Evolutionary conservation across 2,329 filamentous ascomycete genomes (phyloP).

Genomic region (Microsporum audouinii): DNA sequence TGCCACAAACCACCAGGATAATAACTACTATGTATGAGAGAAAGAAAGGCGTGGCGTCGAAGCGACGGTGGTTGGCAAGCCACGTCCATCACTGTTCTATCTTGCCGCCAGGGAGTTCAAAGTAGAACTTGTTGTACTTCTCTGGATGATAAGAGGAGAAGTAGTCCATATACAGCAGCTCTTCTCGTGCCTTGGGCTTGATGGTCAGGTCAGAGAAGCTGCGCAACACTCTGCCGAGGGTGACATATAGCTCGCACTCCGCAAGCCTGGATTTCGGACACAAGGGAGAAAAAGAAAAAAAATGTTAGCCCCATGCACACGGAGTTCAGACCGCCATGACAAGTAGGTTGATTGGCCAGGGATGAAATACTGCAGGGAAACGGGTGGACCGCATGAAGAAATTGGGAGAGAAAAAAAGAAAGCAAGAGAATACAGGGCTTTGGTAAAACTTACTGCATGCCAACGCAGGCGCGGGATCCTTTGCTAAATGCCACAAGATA

Average conservation of each 20-base stretch:
- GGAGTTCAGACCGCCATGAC: not conserved
- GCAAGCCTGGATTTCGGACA: constrained; percentile 12
- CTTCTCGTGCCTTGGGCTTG: constrained; percentile 1
- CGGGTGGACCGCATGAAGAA: not conserved
- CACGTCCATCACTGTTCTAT: not conserved
- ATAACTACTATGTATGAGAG: not conserved
- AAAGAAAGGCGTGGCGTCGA: not conserved
- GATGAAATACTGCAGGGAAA: not conserved
- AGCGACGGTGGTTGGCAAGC: not conserved
- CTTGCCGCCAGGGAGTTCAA: not conserved
- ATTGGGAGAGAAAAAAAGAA: not conserved
- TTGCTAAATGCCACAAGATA: constrained; percentile 22
- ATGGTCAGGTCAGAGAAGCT: constrained; percentile 6
- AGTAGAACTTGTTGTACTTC: constrained; percentile 5
- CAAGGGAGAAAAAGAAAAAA: not conserved
- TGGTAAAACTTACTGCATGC: constrained; percentile 16
- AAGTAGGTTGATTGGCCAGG: not conserved
- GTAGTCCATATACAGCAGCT: constrained; percentile 3
- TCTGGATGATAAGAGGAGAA: constrained; percentile 4
- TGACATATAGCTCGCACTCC: constrained; percentile 12
- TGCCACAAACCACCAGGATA: not conserved
- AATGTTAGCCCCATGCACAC: not conserved
- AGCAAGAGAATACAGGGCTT: not conserved
- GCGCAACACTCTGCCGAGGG: constrained; percentile 9
- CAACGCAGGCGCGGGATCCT: constrained; percentile 16